A percentile compares a stretch with the other conserved stretches of the same genome.
Conservation (phyloP, 2,329 filamentous ascomycete species). For the Rutstroemia sp. region DNA sequence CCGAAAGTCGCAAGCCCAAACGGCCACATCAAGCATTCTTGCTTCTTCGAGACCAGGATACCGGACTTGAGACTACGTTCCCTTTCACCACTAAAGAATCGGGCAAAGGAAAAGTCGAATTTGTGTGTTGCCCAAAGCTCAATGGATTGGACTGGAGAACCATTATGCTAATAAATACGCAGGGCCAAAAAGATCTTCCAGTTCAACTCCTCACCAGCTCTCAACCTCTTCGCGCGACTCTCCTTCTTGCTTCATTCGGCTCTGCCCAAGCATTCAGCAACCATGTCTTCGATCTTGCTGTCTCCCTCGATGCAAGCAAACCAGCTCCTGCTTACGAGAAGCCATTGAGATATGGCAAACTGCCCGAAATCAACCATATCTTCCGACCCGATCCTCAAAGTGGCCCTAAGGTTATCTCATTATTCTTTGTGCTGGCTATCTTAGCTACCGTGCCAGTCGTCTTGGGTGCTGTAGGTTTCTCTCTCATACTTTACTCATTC, state of each 20-base stretch:
- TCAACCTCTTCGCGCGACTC: constrained; percentile 65
- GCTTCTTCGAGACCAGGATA: constrained; percentile 64
- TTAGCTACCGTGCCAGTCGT: constrained; percentile 67
- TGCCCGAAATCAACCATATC: constrained; percentile 80
- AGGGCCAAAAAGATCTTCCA: constrained; percentile 88
- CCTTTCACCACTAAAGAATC: constrained; percentile 77
- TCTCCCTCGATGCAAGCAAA: constrained; percentile 55
- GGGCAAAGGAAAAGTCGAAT: constrained; percentile 76
- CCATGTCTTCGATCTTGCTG: constrained; percentile 64
- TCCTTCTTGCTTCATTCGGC: constrained; percentile 85
- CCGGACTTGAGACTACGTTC: constrained; percentile 81
- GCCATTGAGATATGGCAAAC: constrained; percentile 76
- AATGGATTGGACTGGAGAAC: background rate
- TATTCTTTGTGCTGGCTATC: constrained; percentile 69
- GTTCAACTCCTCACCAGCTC: constrained; percentile 65
- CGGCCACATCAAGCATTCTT: constrained; percentile 93
- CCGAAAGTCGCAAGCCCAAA: constrained; percentile 70
- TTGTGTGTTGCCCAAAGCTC: constrained; percentile 53
- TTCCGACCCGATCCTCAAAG: constrained; percentile 76
- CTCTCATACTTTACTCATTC: background rate
- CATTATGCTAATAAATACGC: constrained; percentile 19
- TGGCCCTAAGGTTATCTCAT: constrained; percentile 71
- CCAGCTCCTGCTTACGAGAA: constrained; percentile 54
- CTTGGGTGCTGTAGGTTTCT: constrained; percentile 54
- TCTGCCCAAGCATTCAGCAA: constrained; percentile 58